Percentiles rank a stretch among this genome's conserved stretches.
These are phyloP conservation scores for Amanita jacksonii DNA, from an alignment of 768 basidiomycete species.

Conservation along the genomic window DNA sequence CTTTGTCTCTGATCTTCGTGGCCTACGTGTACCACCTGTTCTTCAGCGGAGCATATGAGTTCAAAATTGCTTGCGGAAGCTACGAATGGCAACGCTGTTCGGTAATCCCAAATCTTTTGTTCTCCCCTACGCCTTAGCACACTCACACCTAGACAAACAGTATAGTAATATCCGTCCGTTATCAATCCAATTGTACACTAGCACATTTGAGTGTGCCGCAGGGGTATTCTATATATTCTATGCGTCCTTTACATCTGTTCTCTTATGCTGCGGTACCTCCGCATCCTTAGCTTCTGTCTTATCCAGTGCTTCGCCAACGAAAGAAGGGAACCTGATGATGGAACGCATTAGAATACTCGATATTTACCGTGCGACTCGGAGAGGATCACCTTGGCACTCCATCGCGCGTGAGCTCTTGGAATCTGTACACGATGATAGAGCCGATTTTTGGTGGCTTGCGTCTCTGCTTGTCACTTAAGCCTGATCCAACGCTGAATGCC, in stretches of 20 bases:
- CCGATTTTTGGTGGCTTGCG: slow-evolving; percentile 44
- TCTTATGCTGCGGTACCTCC: slow-evolving; percentile 29
- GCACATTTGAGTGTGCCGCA: too few species aligned
- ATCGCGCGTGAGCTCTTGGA: slow-evolving; percentile 49
- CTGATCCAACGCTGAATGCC: slow-evolving; percentile 50
- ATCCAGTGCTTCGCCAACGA: slow-evolving; percentile 40
- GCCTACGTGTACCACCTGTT: too few species aligned
- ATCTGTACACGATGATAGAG: slow-evolving; percentile 46
- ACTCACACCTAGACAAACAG: too few species aligned
- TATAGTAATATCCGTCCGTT: too few species aligned
- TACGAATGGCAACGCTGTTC: too few species aligned
- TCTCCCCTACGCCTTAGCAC: too few species aligned
- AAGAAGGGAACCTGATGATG: slow-evolving; percentile 40
- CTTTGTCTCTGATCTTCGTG: too few species aligned
- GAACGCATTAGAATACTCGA: not conserved
- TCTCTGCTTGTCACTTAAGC: slow-evolving; percentile 44
- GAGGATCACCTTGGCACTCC: slow-evolving; percentile 40
- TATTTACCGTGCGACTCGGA: not conserved
- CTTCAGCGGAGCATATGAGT: too few species aligned
- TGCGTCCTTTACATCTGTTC: not conserved
- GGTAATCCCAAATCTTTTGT: too few species aligned
- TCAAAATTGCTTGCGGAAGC: too few species aligned
- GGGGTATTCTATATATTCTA: too few species aligned
- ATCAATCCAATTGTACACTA: too few species aligned
- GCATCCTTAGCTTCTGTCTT: slow-evolving; percentile 49